These are phyloP conservation scores for Fusarium sp. DNA, from an alignment of 2,329 filamentous ascomycete genomes.

Conservation along the genomic window DNA sequence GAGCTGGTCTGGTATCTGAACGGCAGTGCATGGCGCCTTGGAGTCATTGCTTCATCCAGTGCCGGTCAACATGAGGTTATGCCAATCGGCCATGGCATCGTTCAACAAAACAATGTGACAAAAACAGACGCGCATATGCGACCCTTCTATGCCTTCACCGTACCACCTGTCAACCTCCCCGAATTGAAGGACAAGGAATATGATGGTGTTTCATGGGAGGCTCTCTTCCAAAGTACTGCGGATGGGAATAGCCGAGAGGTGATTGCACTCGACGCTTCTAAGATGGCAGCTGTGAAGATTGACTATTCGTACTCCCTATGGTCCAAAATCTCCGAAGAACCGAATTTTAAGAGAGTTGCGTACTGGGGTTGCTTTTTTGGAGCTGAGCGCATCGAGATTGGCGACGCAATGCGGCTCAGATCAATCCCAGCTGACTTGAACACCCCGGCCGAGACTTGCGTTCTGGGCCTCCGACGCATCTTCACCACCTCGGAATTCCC, in stretches of 20 bases:
- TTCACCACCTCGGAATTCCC: constrained; percentile 52
- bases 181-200: constrained; percentile 56
- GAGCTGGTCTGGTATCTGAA: constrained; percentile 65
- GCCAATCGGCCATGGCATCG: constrained; percentile 55
- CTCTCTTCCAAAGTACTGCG: constrained; percentile 49
- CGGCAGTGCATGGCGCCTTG: constrained; percentile 60
- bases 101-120: constrained; percentile 53
- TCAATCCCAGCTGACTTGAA: constrained; percentile 54
- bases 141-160: constrained; percentile 64
- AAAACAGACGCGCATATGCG: constrained; percentile 58
- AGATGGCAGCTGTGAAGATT: constrained; percentile 62
- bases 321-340: constrained; percentile 50
- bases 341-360: constrained; percentile 49
- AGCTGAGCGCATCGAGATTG: constrained; percentile 61
- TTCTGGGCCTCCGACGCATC: constrained; percentile 57
- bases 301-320: constrained; percentile 64
- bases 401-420: constrained; percentile 62
- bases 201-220: constrained; percentile 58
- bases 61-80: constrained; percentile 52
- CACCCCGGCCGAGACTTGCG: constrained; percentile 47
- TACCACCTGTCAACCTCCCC: constrained; percentile 56
- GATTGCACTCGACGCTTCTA: constrained; percentile 62
- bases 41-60: constrained; percentile 55
- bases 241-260: constrained; percentile 56
- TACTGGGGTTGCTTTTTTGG: constrained; percentile 64